Evolutionary conservation across 257 asterid genomes (phyloP).

Genomic region (Capsicum baccatum): DNA sequence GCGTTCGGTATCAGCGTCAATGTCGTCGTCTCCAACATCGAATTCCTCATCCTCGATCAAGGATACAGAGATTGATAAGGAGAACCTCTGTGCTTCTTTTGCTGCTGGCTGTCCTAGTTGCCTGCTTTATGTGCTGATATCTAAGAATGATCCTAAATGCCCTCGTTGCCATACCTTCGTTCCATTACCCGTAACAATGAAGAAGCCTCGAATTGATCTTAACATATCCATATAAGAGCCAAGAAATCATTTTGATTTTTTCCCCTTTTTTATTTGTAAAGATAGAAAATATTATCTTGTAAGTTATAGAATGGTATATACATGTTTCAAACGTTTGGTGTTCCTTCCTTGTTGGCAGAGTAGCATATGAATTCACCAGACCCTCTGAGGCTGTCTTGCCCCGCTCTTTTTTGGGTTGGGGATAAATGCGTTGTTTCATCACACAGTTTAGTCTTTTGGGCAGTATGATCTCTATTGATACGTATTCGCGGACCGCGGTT

Average conservation of each 20-base stretch:
- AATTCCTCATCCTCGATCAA: conserved; percentile 68
- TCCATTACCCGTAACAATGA: conserved; percentile 55
- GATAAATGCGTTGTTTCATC: not conserved
- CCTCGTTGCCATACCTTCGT: conserved; percentile 67
- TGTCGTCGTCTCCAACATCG: conserved; percentile 62
- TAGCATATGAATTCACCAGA: conserved; percentile 20
- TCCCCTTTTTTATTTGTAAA: conserved; percentile 53
- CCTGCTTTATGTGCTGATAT: conserved; percentile 65
- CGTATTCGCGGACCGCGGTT: not conserved
- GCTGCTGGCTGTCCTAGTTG: conserved; percentile 88
- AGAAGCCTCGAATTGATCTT: conserved; percentile 79
- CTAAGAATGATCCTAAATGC: conserved; percentile 61
- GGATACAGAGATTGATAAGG: conserved; percentile 52
- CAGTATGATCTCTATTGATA: not conserved
- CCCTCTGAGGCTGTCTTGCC: not conserved
- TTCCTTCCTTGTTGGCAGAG: conserved; percentile 23
- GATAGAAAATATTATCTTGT: conserved; percentile 44
- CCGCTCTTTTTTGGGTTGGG: not conserved
- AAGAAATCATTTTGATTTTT: conserved; percentile 32
- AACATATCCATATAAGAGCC: conserved; percentile 62
- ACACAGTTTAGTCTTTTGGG: not conserved
- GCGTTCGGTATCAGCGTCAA: conserved; percentile 58
- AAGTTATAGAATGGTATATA: conserved; percentile 48
- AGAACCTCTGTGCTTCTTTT: conserved; percentile 48
- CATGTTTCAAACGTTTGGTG: conserved; percentile 28